Conservation (phyloP, 2,329 filamentous ascomycete genomes). For the Trichoderma gracile region DNA sequence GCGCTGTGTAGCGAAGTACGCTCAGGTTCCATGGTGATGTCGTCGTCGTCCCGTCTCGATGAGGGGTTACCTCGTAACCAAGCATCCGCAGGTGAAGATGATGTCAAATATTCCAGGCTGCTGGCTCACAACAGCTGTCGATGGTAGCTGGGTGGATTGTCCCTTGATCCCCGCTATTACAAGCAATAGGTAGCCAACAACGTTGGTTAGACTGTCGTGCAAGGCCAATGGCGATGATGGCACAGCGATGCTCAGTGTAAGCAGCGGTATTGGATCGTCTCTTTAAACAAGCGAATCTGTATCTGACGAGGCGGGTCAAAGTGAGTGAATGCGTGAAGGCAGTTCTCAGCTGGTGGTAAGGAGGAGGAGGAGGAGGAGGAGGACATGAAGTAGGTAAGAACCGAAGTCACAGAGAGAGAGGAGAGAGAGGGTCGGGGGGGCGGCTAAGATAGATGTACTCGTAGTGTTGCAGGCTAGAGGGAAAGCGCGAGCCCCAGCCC, state of each 20-base stretch:
- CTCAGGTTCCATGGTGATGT: constrained; percentile 12
- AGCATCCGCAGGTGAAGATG: constrained; percentile 4
- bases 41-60: constrained; percentile 16
- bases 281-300: not conserved
- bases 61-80: constrained; percentile 13
- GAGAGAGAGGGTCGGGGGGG: not conserved
- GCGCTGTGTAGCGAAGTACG: not conserved
- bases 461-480: not conserved
- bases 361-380: not conserved
- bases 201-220: not conserved
- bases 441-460: constrained; percentile 6
- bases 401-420: not conserved
- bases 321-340: not conserved
- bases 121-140: not conserved
- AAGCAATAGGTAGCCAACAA: not conserved
- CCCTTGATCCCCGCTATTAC: not conserved
- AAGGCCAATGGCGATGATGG: not conserved
- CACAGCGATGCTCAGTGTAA: not conserved
- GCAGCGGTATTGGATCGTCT: not conserved
- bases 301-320: not conserved
- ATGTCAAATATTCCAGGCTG: not conserved
- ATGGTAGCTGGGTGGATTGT: not conserved
- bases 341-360: not conserved
- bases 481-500: not conserved
- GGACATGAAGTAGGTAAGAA: not conserved